A percentile compares a stretch with the other conserved stretches of the same genome.
These are phyloP conservation scores for Ophiostoma sp. DNA, from an alignment of 2,329 filamentous ascomycete species.

Conservation along the genomic window DNA sequence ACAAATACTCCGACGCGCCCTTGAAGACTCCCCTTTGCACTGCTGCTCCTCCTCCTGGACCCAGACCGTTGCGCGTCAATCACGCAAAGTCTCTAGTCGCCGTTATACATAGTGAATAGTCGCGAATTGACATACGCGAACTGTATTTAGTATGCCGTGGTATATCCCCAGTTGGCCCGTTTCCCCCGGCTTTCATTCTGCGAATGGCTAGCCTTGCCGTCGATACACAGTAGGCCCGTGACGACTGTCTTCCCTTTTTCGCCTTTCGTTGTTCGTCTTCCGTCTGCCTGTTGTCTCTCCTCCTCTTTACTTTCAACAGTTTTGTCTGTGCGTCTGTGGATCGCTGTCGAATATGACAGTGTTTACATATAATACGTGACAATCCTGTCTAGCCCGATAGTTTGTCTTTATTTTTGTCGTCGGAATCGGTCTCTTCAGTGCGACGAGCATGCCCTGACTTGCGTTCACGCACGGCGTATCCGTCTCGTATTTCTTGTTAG, in stretches of 20 bases:
- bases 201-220: conserved; percentile 12
- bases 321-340: conserved; percentile 2
- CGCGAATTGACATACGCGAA: neutral
- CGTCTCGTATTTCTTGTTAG: too few species aligned
- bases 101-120: neutral
- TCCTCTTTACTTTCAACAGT: neutral
- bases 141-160: neutral
- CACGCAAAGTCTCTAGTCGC: neutral
- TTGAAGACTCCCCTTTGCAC: neutral
- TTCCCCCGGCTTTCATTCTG: neutral
- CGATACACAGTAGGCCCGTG: neutral
- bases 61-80: conserved; percentile 2
- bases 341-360: conserved; percentile 3
- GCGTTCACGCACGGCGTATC: neutral
- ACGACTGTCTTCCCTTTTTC: neutral
- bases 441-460: too few species aligned
- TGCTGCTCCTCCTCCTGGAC: neutral
- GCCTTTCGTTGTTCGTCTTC: neutral
- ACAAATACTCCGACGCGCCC: neutral
- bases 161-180: neutral
- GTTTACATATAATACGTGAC: too few species aligned
- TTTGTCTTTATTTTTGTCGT: too few species aligned
- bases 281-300: neutral
- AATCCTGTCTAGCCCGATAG: too few species aligned
- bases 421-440: too few species aligned